Base-by-base conservation (phyloP, 2,329 filamentous ascomycete genomes). In the Neopestalotiopsis rosae region DNA sequence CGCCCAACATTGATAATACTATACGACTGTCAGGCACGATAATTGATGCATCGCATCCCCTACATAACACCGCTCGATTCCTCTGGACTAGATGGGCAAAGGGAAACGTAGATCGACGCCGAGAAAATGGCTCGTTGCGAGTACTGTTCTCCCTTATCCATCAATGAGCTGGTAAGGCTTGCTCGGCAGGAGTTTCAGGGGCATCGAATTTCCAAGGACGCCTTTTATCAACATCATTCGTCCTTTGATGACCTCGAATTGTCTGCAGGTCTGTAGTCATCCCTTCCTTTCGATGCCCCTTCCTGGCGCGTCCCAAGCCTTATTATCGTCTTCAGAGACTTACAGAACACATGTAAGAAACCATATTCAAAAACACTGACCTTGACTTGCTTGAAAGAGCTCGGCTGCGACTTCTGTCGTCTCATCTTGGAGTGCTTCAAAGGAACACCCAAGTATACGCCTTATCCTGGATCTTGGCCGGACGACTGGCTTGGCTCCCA, bases 111-210 rank as follows among this genome's bases (percentile, higher is more conserved):
- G 10, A 38, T 38, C 34, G 5, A 10, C 34, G 34, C 17, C 20
- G 17, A n/a, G 17, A 52, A 52, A 59, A 62, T 40, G 59, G 34
- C 59, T 40, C 59, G 30, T 20, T 62, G 59, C n/a, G 13, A 62
- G 12, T 62, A 24, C n/a, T 62, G 59, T 24, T 14, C n/a, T n/a
- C 5, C 7, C n/a, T 20, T 62, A 13, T 62, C 10, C 28, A 62
- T 62, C 20, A 20, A 34, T 7, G 28, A n/a, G n/a, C 32, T 62
- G 30, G 59, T 34, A 14, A n/a, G 20, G 34, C 59, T 62, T n/a
- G 59, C 32, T 20, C 28, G 9, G 12, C 12, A 62, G 13, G 32
- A 20, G 20, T 62, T 62, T 14, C 17, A 30, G 20, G 30, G 59
- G 6, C 59, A 59, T 34, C 6, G 5, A 1, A n/a, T 62, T n/a